Conservation (phyloP, 2,329 filamentous ascomycete genomes). For the Calonectria leucothoes region DNA sequence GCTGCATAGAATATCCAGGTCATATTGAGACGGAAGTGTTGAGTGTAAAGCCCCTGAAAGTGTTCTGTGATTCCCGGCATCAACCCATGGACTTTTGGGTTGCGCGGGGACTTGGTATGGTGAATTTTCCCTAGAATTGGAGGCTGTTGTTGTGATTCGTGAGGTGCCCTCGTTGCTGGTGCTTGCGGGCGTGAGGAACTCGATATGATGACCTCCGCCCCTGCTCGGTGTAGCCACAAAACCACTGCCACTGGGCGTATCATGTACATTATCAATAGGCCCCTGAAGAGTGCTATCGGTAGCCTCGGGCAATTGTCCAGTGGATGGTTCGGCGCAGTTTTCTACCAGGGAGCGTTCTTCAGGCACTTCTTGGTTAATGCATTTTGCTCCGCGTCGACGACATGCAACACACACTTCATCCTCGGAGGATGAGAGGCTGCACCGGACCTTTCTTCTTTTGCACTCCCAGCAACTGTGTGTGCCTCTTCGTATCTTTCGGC, state of each 20-base stretch:
- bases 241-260: neutral
- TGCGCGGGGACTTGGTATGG: neutral
- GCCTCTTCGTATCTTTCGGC: slow-evolving; percentile 16
- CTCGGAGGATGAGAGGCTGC: neutral
- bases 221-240: neutral
- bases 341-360: neutral
- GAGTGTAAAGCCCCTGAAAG: neutral
- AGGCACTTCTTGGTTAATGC: slow-evolving; percentile 10
- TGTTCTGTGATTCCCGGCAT: neutral
- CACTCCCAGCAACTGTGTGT: slow-evolving; percentile 22
- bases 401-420: neutral
- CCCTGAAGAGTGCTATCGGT: no score
- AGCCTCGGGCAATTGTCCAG: neutral
- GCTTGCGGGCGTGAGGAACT: neutral
- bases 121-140: neutral
- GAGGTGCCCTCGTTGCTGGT: neutral
- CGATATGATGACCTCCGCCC: neutral
- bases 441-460: slow-evolving; percentile 19
- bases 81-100: neutral
- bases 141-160: neutral
- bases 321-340: neutral
- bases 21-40: neutral
- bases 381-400: neutral
- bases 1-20: neutral
- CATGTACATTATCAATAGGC: neutral